These are phyloP conservation scores for Trichothecium roseum DNA, from an alignment of 2,329 filamentous ascomycete genomes.

Conservation along the genomic window DNA sequence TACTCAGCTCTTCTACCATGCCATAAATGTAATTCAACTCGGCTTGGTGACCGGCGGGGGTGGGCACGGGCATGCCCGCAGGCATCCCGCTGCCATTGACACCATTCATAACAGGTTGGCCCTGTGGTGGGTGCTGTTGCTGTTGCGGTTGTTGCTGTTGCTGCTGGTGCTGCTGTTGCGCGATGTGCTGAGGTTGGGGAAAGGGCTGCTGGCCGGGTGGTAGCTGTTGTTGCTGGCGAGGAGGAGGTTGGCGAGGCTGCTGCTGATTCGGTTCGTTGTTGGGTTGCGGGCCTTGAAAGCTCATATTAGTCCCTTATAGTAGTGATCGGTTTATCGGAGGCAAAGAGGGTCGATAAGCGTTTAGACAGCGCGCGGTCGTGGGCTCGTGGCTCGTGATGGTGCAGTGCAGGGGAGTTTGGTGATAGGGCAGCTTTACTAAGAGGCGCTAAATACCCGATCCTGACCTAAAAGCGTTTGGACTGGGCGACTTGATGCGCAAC, in stretches of 20 bases:
- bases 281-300: not conserved
- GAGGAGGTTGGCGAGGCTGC: conserved; percentile 2
- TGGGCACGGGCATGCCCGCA: conserved; percentile 41
- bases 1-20: conserved; percentile 57
- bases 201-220: conserved; percentile 8
- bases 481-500: too few species aligned
- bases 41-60: conserved; percentile 57
- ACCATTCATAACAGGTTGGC: conserved; percentile 30
- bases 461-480: too few species aligned
- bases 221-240: conserved; percentile 6
- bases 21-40: conserved; percentile 59
- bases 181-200: conserved; percentile 8
- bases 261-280: conserved; percentile 6
- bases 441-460: too few species aligned
- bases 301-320: not conserved
- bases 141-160: conserved; percentile 5
- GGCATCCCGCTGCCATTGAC: conserved; percentile 38
- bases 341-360: too few species aligned
- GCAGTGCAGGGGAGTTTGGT: too few species aligned
- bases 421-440: too few species aligned
- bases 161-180: conserved; percentile 10
- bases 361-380: too few species aligned
- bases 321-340: too few species aligned
- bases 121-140: conserved; percentile 9
- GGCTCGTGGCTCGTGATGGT: too few species aligned